phyloP scores from a whole-genome alignment of 495 filamentous ascomycete genomes.

The Trichoderma gamsii region DNA sequence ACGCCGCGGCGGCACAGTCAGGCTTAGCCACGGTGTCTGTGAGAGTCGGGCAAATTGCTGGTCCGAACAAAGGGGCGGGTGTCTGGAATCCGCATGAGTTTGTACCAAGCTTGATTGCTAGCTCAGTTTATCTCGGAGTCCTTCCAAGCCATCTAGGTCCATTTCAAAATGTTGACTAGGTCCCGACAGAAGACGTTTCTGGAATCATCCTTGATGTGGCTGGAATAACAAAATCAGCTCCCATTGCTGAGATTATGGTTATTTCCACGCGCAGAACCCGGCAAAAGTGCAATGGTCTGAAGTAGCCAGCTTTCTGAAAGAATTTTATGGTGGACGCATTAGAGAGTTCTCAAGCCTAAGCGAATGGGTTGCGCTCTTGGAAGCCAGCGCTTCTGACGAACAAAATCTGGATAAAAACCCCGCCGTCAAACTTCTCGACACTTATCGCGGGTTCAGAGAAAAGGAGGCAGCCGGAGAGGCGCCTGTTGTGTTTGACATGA shows the following conservation, averaged over 20 bases:
- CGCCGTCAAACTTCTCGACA: neutral
- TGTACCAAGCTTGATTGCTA: neutral
- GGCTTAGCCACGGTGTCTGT: neutral
- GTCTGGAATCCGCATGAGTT: slow-evolving; percentile 1
- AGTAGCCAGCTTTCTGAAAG: neutral
- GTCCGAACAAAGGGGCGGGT: neutral
- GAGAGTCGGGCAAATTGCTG: neutral
- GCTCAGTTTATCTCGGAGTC: neutral
- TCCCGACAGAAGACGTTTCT: neutral
- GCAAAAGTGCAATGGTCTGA: neutral
- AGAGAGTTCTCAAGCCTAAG: neutral
- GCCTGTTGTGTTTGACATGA: neutral
- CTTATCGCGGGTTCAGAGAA: neutral
- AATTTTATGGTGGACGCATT: neutral
- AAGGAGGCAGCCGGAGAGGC: neutral
- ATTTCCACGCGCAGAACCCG: slow-evolving; percentile 1
- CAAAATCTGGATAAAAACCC: neutral
- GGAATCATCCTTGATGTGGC: neutral
- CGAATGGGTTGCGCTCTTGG: neutral
- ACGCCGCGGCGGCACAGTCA: neutral
- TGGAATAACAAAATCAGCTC: neutral
- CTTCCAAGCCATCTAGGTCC: neutral
- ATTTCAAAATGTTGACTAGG: neutral
- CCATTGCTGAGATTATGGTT: neutral
- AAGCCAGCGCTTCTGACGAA: neutral